Evolutionary conservation across 495 filamentous ascomycete genomes (phyloP), one percentile per base, ranked within the genome.

Genomic region (Amphirosellinia nigrospora): DNA sequence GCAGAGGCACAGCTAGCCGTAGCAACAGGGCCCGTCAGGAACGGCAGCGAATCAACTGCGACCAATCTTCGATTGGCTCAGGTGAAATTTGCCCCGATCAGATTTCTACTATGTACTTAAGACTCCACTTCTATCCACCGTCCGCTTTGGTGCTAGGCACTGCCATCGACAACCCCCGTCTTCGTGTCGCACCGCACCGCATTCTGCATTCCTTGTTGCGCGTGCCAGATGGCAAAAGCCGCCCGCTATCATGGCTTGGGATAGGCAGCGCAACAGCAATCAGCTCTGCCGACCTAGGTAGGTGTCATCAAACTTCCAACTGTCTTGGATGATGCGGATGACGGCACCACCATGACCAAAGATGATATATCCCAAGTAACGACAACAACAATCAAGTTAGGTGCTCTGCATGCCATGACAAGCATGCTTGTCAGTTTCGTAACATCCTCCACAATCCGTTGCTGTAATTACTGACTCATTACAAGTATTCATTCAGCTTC

Each of bases 31-130:
- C 28, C 28, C 21, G 19, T 26, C 34, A 61, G 58, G 58, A 26
- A 26, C 58, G 30, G 39, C 39, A 32, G 60, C 60, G 58, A 60
- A 60, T 60, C 58, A 60, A 23, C 28, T 60, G 58, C 30, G n/a
- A 21, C 39, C 39, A 63, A 63, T 63, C 60, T 63, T 43, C 36
- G 60, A 63, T 63, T 41, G 10, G n/a, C n/a, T n/a, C n/a, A n/a
- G n/a, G 39, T 45, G 28, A 63, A 63, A 63, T 63, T 63, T 43
- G 39, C 60, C 60, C 36, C 36, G 60, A 63, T 63, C 36, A 63
- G 36, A 45, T 28, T 63, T 16, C 36, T 7, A 26, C 58, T n/a
- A n/a, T n/a, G n/a, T n/a, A n/a, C n/a, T n/a, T n/a, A n/a, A n/a
- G n/a, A n/a, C n/a, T n/a, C n/a, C n/a, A n/a, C n/a, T n/a, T n/a